phyloP scores from a whole-genome alignment of 2,329 filamentous ascomycete species.

The Phyllosticta citrichinensis region DNA sequence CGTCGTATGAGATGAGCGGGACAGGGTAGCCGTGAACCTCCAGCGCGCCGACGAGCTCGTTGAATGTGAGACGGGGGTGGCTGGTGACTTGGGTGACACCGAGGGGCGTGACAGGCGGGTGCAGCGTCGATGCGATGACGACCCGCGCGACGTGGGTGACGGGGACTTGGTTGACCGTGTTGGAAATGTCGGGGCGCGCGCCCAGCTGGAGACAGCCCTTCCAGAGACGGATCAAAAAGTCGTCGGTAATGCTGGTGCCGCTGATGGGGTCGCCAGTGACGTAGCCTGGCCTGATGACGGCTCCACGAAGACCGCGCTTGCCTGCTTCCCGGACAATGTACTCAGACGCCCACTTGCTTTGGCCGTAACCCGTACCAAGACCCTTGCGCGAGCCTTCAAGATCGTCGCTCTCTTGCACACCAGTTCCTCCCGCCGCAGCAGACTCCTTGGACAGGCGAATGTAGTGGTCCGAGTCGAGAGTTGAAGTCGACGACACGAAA shows the following conservation, averaged over 20 bases:
- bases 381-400: slow-evolving; percentile 65
- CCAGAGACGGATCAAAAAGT: slow-evolving; percentile 77
- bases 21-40: slow-evolving; percentile 63
- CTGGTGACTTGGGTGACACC: slow-evolving; percentile 69
- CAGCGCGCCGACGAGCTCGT: slow-evolving; percentile 62
- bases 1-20: slow-evolving; percentile 55
- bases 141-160: slow-evolving; percentile 76
- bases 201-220: slow-evolving; percentile 81
- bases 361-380: slow-evolving; percentile 80
- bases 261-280: slow-evolving; percentile 62
- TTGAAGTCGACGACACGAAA: slow-evolving; percentile 75
- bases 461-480: slow-evolving; percentile 75
- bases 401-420: slow-evolving; percentile 67
- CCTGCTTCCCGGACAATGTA: slow-evolving; percentile 71
- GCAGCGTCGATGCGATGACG: slow-evolving; percentile 62
- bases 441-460: slow-evolving; percentile 59
- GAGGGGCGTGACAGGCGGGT: slow-evolving; percentile 45
- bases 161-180: slow-evolving; percentile 83
- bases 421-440: slow-evolving; percentile 49
- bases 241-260: slow-evolving; percentile 69
- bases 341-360: slow-evolving; percentile 76
- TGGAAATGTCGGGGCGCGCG: slow-evolving; percentile 64
- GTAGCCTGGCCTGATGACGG: slow-evolving; percentile 76
- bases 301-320: slow-evolving; percentile 61
- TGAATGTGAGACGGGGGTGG: slow-evolving; percentile 68